Conservation (phyloP, 495 filamentous ascomycete species). For the Aspergillus olivimuriae region DNA sequence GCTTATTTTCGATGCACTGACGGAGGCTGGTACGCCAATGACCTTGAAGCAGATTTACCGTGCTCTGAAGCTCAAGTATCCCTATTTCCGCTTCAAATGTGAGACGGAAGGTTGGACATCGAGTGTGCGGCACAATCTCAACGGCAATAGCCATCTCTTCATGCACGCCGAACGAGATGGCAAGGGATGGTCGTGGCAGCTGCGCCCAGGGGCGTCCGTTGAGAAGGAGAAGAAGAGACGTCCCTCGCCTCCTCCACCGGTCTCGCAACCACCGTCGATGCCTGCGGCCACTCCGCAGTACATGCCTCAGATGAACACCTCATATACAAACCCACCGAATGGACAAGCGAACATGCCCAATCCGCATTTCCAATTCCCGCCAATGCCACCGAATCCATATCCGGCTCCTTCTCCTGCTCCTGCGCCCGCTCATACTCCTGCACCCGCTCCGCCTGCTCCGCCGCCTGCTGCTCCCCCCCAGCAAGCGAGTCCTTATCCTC, state of each 20-base stretch:
- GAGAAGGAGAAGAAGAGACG: constrained; percentile 65
- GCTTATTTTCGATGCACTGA: constrained; percentile 84
- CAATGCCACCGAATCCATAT: constrained; percentile 31
- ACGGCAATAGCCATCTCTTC: constrained; percentile 77
- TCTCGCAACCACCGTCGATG: constrained; percentile 29
- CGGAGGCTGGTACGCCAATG: constrained; percentile 62
- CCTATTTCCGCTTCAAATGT: constrained; percentile 79
- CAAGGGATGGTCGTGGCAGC: constrained; percentile 65
- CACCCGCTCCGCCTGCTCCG: neutral
- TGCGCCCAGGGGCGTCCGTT: constrained; percentile 56
- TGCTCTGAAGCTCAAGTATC: constrained; percentile 78
- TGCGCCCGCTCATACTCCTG: constrained; percentile 15
- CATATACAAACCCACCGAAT: constrained; percentile 28
- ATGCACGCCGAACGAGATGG: constrained; percentile 72
- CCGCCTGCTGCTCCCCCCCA: constrained; percentile 12
- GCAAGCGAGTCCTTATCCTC: constrained; percentile 17
- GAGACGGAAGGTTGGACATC: constrained; percentile 91
- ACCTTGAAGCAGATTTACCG: constrained; percentile 93
- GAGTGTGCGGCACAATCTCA: constrained; percentile 91
- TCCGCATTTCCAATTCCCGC: constrained; percentile 41
- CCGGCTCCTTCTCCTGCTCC: constrained; percentile 15
- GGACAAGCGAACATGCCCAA: constrained; percentile 27
- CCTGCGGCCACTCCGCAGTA: constrained; percentile 33
- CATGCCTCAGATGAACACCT: constrained; percentile 33
- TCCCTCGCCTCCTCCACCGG: constrained; percentile 47